Conservation (phyloP, 768 basidiomycete species). For the Kwoniella heveanensis region DNA sequence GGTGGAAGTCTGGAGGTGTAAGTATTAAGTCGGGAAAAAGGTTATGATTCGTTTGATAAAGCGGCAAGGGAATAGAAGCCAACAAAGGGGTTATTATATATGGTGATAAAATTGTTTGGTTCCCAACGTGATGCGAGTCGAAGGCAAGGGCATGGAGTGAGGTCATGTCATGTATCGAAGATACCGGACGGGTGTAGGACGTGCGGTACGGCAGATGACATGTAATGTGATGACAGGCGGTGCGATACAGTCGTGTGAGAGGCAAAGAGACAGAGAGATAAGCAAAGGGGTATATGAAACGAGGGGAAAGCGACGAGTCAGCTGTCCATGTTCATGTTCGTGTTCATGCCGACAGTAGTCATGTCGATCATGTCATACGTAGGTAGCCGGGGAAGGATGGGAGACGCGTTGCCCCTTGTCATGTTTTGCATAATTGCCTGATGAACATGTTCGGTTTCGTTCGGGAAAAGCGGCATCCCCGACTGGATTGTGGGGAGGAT, state of each 20-base stretch:
- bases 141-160: not conserved
- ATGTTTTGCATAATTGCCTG: no score
- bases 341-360: not conserved
- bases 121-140: not conserved
- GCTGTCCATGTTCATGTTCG: not conserved
- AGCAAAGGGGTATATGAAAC: not conserved
- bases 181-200: not conserved
- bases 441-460: not conserved
- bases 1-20: no score
- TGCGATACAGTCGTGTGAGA: slow-evolving; percentile 1
- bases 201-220: not conserved
- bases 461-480: not conserved
- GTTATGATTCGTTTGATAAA: not conserved
- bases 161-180: not conserved
- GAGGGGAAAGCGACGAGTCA: not conserved
- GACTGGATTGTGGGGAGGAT: no score
- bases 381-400: not conserved
- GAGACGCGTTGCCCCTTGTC: not conserved
- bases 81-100: not conserved
- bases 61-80: not conserved
- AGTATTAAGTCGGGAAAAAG: no score
- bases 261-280: not conserved
- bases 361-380: not conserved
- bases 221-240: not conserved
- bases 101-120: not conserved